Percentiles rank a stretch among this genome's conserved stretches.
phyloP scores from a whole-genome alignment of 2,329 filamentous ascomycete species.

The Diaporthe batatas region DNA sequence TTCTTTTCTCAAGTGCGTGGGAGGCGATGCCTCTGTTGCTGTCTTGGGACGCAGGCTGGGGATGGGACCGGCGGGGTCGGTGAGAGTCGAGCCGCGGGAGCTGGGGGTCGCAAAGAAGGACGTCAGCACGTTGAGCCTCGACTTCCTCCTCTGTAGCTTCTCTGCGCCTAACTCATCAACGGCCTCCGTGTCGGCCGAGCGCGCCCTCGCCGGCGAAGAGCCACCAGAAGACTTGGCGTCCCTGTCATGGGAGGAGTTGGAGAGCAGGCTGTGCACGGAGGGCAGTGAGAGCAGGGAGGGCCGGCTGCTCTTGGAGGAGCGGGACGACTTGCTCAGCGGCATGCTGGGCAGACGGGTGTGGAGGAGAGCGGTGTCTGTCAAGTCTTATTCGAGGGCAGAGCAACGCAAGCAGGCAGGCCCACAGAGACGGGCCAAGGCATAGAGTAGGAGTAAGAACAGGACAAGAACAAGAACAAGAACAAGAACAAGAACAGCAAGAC shows the following conservation, averaged over 20 bases:
- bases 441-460: constrained; percentile 2
- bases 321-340: constrained; percentile 43
- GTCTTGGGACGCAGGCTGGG: constrained; percentile 39
- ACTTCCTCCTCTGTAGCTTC: constrained; percentile 37
- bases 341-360: constrained; percentile 38
- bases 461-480: background rate
- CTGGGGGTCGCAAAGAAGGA: constrained; percentile 41
- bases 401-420: constrained; percentile 9
- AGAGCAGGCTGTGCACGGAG: constrained; percentile 39
- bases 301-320: constrained; percentile 40
- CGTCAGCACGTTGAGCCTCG: constrained; percentile 41
- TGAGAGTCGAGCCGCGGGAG: constrained; percentile 27
- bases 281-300: constrained; percentile 40
- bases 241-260: constrained; percentile 33
- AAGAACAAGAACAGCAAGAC: background rate
- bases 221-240: constrained; percentile 33
- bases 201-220: constrained; percentile 24
- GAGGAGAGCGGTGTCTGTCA: constrained; percentile 17
- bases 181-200: constrained; percentile 15
- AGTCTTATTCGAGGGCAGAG: constrained; percentile 21
- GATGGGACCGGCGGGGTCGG: constrained; percentile 20
- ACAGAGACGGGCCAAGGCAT: constrained; percentile 15
- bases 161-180: constrained; percentile 32
- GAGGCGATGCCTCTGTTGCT: constrained; percentile 32
- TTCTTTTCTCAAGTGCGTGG: constrained; percentile 30